Conservation (phyloP, 2,329 filamentous ascomycete genomes). For the Triangularia setosa region DNA sequence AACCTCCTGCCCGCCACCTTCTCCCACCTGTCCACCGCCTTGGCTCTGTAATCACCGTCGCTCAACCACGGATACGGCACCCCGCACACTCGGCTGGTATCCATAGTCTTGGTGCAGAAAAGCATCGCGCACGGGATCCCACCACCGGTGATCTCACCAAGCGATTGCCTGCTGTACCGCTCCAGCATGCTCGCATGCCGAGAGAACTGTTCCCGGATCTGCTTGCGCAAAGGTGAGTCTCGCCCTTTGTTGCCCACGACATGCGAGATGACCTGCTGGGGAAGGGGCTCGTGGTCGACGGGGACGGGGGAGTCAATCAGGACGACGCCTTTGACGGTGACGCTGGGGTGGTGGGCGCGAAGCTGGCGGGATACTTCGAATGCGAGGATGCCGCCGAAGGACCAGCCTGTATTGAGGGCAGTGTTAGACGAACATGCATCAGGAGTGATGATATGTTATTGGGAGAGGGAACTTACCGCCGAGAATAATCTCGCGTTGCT, state of each 20-base stretch:
- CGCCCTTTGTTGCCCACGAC: neutral
- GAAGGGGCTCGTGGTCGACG: neutral
- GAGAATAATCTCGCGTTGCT: neutral
- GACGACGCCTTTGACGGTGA: neutral
- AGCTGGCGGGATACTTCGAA: constrained; percentile 3
- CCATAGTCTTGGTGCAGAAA: neutral
- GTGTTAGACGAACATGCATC: neutral
- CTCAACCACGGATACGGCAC: neutral
- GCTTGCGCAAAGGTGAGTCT: neutral
- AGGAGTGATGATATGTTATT: neutral
- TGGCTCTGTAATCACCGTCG: neutral
- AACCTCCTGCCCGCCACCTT: neutral
- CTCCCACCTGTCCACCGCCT: neutral
- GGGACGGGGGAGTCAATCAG: constrained; percentile 5
- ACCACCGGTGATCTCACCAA: neutral
- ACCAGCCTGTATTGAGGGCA: neutral
- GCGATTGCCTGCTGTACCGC: neutral
- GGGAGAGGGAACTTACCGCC: neutral
- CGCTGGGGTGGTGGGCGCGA: neutral
- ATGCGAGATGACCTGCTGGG: neutral
- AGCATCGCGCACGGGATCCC: neutral
- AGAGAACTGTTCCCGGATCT: neutral
- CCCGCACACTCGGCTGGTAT: neutral
- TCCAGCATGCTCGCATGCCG: neutral
- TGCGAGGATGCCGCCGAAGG: constrained; percentile 4